Evolutionary conservation across 192 early-diverging fungal genomes (phyloP), one percentile per base, ranked within the genome.

Genomic region (Podila epigama): DNA sequence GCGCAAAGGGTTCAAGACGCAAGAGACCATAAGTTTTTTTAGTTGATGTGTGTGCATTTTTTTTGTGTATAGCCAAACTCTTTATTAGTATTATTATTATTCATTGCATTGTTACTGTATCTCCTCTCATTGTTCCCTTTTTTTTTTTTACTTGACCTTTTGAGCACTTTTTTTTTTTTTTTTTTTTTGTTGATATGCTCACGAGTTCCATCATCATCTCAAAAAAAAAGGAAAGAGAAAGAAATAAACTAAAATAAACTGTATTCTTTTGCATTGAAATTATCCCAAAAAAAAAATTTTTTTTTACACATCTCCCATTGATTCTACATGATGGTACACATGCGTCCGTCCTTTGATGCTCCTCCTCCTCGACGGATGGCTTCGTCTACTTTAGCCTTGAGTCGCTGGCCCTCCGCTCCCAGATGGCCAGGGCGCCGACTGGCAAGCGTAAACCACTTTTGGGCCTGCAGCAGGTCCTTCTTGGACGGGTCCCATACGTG

Each of bases 371-470:
- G 35, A 53, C 61, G 60, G 20, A 77, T 68, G 9, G 66, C 60
- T 25, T 77, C 73, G 20, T 77, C 66, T 7, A 77, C 73, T 16
- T 77, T 40, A 1, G 36, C 66, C 51, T 68, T 77, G 40, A 77
- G 62, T 16, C 65, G 32, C 39, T 63, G 12, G 20, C 73, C 73
- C n/a, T 77, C 66, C 36, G 25, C 2, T 28, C 73, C 73, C 55
- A 77, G 51, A 25, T 39, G 27, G 0, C 73, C 73, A 16, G 73
- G 66, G 3, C 73, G 66, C 7, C 73, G 65, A 64, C 73, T 77
- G 2, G 73, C 73, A 36, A 77, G 20, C 0, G 73, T 77, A 40
- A 77, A 77, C 73, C 73, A 77, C 36, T 77, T 77, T 25, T 77
- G 73, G 6, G 73, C 73, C 11, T 77, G 73, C 60, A 63, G 59